phyloP scores from a whole-genome alignment of 805 yeast species.

The Zygotorulaspora danielsina region DNA sequence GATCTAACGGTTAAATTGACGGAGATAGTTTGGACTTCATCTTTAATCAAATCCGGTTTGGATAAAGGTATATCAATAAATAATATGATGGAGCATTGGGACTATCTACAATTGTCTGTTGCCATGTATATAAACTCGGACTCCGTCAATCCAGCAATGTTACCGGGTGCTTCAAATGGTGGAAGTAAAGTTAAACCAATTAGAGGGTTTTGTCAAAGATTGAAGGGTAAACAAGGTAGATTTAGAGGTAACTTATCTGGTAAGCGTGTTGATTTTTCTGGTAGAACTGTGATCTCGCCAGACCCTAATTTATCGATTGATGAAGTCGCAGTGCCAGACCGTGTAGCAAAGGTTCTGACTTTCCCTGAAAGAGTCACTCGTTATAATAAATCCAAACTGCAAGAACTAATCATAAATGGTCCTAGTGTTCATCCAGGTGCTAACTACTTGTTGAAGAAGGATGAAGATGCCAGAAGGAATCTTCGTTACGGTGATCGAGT shows the following conservation, averaged over 20 bases:
- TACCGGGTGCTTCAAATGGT: constrained; percentile 58
- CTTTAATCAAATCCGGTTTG: constrained; percentile 88
- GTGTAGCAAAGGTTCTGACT: constrained; percentile 92
- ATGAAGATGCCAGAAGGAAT: constrained; percentile 83
- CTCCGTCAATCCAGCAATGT: constrained; percentile 73
- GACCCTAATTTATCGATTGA: constrained; percentile 94
- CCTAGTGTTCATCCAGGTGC: constrained; percentile 95
- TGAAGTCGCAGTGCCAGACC: constrained; percentile 97
- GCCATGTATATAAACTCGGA: constrained; percentile 98
- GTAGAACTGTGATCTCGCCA: constrained; percentile 96
- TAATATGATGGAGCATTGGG: constrained; percentile 98
- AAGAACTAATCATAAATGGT: constrained; percentile 71
- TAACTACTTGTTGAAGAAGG: constrained; percentile 76
- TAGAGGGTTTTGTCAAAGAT: constrained; percentile 92
- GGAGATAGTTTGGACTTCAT: constrained; percentile 95
- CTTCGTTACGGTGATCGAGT: constrained; percentile 81
- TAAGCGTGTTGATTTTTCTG: constrained; percentile 97
- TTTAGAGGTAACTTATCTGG: constrained; percentile 98
- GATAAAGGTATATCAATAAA: constrained; percentile 92
- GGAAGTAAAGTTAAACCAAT: constrained; percentile 65
- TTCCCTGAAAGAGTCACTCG: constrained; percentile 93
- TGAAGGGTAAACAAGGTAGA: constrained; percentile 98
- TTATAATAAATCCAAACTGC: constrained; percentile 77
- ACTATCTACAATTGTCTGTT: constrained; percentile 86
- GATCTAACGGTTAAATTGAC: constrained; percentile 93